Base-by-base conservation (phyloP, 192 early-diverging fungal species). In the Mortierella antarctica region DNA sequence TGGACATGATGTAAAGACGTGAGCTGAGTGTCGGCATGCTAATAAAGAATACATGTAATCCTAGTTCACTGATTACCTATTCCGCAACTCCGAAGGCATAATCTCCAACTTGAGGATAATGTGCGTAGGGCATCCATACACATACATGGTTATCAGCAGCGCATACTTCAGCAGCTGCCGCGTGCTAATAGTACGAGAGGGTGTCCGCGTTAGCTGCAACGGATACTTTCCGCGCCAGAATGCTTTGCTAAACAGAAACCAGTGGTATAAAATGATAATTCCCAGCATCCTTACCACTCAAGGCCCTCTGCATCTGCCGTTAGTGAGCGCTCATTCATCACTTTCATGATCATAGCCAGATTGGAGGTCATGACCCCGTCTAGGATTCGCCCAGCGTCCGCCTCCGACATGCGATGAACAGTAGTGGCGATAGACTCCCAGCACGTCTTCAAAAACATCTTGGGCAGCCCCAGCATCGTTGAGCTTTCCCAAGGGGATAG, bases 161-260 rank as follows among this genome's bases (percentile, higher is more conserved):
- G 85, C 82, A 41, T 86, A 88, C 50, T 82, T 83, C 11, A 88
- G 71, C 48, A 88, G 57, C n/a, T 64, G 46, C 59, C 77, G 83
- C 15, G 31, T 31, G 31, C 31, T 31, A 31, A 31, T 3, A 31
- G 3, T 31, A 31, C 31, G 31, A 31, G 1, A 31, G 31, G 3
- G 31, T 31, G 31, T 31, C 31, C 31, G 1, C 31, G 31, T 31
- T 31, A 31, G 31, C 31, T 31, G 31, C 31, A 31, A 31, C 3
- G 31, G 31, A 31, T 31, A 31, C 31, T 31, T 31, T 31, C 31
- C 31, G 62, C 63, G 52, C 83, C 85, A 52, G 23, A 42, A 53
- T 12, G 56, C 20, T 56, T 18, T 1, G 13, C 8, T 8, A 2
- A 7, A 56, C 2, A 56, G 18, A 21, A 1, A 18, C 7, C 3